Conservation (phyloP, 768 basidiomycete genomes). For the Trametes punicea region DNA sequence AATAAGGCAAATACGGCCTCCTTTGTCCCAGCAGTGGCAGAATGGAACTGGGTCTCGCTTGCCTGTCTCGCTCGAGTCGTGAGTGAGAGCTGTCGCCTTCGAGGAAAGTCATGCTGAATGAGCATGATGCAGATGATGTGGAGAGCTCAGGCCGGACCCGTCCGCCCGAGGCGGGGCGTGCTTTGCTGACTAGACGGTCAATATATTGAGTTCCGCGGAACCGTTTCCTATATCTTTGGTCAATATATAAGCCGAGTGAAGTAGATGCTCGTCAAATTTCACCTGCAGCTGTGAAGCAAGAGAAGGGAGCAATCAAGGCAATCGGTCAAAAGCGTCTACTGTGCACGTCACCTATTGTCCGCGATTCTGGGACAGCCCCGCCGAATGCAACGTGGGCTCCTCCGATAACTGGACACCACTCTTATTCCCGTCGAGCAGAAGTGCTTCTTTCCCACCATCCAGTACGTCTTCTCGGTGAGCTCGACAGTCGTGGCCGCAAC, state of each 20-base stretch:
- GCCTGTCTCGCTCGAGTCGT: neutral
- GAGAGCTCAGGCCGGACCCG: neutral
- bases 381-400: conserved; percentile 1
- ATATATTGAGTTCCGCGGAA: neutral
- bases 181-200: neutral
- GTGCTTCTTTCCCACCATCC: neutral
- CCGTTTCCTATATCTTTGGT: neutral
- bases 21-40: neutral
- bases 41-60: neutral
- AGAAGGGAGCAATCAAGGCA: neutral
- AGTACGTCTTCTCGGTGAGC: neutral
- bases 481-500: neutral
- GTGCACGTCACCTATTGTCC: conserved; percentile 4
- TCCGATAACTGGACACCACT: neutral
- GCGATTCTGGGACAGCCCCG: conserved; percentile 1
- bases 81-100: neutral
- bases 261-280: neutral
- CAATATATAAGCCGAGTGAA: neutral
- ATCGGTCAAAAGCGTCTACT: neutral
- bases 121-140: neutral
- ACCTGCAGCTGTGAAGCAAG: neutral
- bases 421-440: neutral
- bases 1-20: neutral
- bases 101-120: neutral
- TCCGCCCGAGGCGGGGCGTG: neutral